A percentile compares a stretch with the other conserved stretches of the same genome.
phyloP scores from a whole-genome alignment of 2,329 filamentous ascomycete genomes.

The Ceratocystis lukuohia region DNA sequence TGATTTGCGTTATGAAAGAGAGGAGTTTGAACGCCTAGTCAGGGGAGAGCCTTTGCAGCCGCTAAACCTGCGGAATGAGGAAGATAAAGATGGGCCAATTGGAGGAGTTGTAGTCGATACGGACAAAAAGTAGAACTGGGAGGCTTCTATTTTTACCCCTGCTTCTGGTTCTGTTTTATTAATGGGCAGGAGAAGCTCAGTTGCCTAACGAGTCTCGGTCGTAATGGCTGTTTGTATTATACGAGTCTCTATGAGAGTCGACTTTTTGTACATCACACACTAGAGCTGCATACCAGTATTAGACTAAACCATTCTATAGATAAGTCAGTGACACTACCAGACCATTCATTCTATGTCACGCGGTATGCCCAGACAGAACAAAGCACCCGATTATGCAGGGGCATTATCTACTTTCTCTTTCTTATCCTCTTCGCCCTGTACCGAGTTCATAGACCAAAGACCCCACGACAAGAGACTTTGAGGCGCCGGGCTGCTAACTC shows the following conservation, averaged over 20 bases:
- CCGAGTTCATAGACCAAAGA: not conserved
- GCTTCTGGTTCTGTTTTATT: too few relatives aligned
- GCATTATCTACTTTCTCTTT: not conserved
- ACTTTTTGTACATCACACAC: not conserved
- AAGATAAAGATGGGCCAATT: not conserved
- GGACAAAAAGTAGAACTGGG: too few relatives aligned
- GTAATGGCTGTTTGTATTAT: not conserved
- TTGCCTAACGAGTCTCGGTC: not conserved
- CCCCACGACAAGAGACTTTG: conserved; percentile 7
- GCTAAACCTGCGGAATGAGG: not conserved
- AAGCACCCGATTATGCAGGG: not conserved
- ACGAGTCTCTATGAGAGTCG: not conserved
- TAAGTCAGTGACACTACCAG: not conserved
- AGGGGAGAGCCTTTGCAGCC: not conserved
- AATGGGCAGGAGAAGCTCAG: too few relatives aligned
- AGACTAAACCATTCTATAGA: not conserved
- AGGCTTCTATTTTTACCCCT: too few relatives aligned
- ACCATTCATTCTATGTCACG: too few relatives aligned
- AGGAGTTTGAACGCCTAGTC: conserved; percentile 6
- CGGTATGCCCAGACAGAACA: too few relatives aligned
- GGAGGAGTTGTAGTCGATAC: too few relatives aligned
- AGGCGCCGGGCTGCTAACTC: not conserved
- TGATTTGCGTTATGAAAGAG: conserved; percentile 9
- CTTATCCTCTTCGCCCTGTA: not conserved
- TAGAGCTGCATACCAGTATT: not conserved